Percentiles rank a stretch among this genome's conserved stretches.
Conservation (phyloP, 371 early-diverging fungal genomes). For the Mucor velutinosus region DNA sequence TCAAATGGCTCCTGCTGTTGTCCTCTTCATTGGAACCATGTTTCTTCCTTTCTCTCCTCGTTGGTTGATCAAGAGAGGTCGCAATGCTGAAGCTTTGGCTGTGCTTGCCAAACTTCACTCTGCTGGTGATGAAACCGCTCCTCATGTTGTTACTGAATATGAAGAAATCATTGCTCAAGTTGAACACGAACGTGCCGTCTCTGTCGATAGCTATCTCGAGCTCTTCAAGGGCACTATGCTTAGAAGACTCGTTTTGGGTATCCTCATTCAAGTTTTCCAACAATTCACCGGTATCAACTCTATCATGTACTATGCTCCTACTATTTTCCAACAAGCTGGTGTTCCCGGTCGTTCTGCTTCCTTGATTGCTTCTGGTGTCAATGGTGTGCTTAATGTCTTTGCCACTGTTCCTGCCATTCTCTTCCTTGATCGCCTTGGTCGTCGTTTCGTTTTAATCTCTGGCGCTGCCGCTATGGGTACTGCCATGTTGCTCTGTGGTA, state of each 20-base stretch:
- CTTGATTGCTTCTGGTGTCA: slow-evolving; percentile 73
- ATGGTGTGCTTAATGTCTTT: slow-evolving; percentile 73
- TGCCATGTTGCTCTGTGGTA: slow-evolving; percentile 50
- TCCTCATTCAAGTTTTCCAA: slow-evolving; percentile 71
- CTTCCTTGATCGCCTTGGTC: slow-evolving; percentile 53
- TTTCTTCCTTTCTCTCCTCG: slow-evolving; percentile 67
- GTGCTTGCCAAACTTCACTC: slow-evolving; percentile 79
- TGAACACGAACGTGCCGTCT: slow-evolving; percentile 67
- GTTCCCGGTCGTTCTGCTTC: slow-evolving; percentile 50
- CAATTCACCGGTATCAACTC: slow-evolving; percentile 62
- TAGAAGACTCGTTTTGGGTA: slow-evolving; percentile 66
- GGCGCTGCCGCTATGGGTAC: slow-evolving; percentile 48
- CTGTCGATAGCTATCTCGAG: slow-evolving; percentile 70
- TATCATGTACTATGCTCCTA: slow-evolving; percentile 61
- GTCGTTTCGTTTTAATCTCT: slow-evolving; percentile 46
- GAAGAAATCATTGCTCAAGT: slow-evolving; percentile 73
- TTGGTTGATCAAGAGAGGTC: slow-evolving; percentile 55
- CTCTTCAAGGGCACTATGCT: slow-evolving; percentile 66
- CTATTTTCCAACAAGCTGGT: slow-evolving; percentile 73
- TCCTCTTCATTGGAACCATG: slow-evolving; percentile 48
- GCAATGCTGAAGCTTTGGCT: slow-evolving; percentile 76
- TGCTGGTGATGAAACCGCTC: slow-evolving; percentile 51
- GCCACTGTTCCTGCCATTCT: slow-evolving; percentile 77
- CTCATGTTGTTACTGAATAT: slow-evolving; percentile 72
- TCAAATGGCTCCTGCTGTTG: slow-evolving; percentile 49